Percentiles rank a stretch among this genome's conserved stretches.
Evolutionary conservation across 192 early-diverging fungal genomes (phyloP).

Genomic region (Podila horticola): DNA sequence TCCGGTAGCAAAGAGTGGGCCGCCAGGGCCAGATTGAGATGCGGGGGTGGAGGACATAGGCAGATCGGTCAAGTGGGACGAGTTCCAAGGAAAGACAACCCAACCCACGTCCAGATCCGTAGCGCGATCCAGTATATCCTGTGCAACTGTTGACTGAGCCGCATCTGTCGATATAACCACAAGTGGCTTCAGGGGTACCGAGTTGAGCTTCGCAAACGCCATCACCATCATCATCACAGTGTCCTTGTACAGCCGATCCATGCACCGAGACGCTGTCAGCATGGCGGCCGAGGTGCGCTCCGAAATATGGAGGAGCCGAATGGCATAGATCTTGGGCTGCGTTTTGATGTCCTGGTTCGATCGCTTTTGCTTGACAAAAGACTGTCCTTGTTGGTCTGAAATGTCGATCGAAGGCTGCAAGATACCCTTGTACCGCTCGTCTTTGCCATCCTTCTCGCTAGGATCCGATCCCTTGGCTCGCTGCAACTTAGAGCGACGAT

Average conservation of each 20-base stretch:
- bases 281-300: constrained; percentile 84
- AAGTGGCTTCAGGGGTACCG: constrained; percentile 68
- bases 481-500: not conserved
- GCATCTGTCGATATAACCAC: constrained; percentile 67
- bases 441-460: not conserved
- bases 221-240: constrained; percentile 84
- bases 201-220: constrained; percentile 79
- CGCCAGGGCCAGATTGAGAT: not conserved
- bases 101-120: constrained; percentile 65
- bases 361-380: not conserved
- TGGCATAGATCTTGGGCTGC: constrained; percentile 59
- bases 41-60: not conserved
- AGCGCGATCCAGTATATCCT: constrained; percentile 67
- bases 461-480: not conserved
- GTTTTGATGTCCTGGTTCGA: constrained; percentile 16
- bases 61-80: constrained; percentile 33
- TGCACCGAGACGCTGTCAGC: constrained; percentile 70
- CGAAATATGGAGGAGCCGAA: constrained; percentile 80
- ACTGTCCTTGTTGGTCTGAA: constrained; percentile 23
- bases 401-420: constrained; percentile 47
- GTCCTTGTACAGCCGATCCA: constrained; percentile 69
- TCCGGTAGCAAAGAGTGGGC: not conserved
- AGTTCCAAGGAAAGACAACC: constrained; percentile 75
- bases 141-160: constrained; percentile 66
- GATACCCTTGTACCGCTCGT: constrained; percentile 13